A percentile compares a stretch with the other conserved stretches of the same genome.
Evolutionary conservation across 306 rosid species (phyloP).

Genomic region (Prunus dulcis): DNA sequence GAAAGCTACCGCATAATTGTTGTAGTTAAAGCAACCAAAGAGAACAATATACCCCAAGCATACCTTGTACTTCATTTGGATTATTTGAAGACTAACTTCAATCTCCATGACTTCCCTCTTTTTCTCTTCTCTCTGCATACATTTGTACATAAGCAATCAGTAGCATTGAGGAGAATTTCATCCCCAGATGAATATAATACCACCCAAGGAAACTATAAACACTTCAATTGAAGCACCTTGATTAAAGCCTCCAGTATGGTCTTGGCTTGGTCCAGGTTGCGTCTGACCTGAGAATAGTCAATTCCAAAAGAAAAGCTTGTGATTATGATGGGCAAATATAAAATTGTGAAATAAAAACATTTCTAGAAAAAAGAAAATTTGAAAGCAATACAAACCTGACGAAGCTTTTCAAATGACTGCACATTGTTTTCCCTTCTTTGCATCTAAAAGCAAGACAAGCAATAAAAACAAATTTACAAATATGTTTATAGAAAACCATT

Average conservation of each 20-base stretch:
- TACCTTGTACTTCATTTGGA: constrained; percentile 96
- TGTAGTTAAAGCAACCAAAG: neutral
- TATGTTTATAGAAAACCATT: neutral
- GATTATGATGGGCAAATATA: neutral
- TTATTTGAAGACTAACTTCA: constrained; percentile 87
- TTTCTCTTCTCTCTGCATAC: constrained; percentile 83
- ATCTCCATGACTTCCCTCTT: constrained; percentile 87
- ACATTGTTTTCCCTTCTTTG: constrained; percentile 98
- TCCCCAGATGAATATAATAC: neutral
- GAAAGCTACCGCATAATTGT: neutral
- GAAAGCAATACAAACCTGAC: constrained; percentile 58
- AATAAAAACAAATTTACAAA: neutral
- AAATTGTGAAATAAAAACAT: neutral
- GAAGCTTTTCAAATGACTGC: constrained; percentile 98
- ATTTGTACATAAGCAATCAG: constrained; percentile 6
- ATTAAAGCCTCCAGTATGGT: constrained; percentile 82
- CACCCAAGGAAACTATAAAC: constrained; percentile 11
- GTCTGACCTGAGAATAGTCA: constrained; percentile 69
- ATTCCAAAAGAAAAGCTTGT: constrained; percentile 12
- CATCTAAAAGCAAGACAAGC: constrained; percentile 51
- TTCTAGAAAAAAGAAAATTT: neutral
- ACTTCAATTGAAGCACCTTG: constrained; percentile 52
- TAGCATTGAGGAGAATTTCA: neutral
- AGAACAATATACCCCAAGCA: neutral
- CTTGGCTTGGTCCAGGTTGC: constrained; percentile 98